Conservation (phyloP, 192 early-diverging fungal species). For the Coemansia umbellata region DNA sequence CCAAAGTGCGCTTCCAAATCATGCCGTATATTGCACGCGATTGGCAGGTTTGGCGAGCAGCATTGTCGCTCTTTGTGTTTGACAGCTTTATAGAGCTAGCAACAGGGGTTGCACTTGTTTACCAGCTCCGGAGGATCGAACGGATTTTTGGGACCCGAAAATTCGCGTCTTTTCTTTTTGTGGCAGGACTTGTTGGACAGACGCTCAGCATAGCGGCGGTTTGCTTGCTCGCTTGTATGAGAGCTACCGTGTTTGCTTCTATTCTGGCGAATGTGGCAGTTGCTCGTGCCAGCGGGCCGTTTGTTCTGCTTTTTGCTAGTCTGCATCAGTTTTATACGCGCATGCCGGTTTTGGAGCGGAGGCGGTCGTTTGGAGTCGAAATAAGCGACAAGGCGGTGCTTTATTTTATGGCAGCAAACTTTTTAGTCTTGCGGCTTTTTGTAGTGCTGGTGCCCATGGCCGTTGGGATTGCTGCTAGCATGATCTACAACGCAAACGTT, state of each 20-base stretch:
- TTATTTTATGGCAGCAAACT: not conserved
- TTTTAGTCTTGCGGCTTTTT: not conserved
- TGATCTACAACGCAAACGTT: constrained; percentile 13
- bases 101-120: not conserved
- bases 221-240: not conserved
- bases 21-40: not conserved
- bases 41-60: constrained; percentile 9
- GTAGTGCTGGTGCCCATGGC: not conserved
- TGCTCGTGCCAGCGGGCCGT: constrained; percentile 4
- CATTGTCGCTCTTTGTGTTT: constrained; percentile 4
- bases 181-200: constrained; percentile 7
- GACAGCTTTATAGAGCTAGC: not conserved
- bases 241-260: not conserved
- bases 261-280: not conserved
- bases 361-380: not conserved
- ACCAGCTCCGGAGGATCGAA: constrained; percentile 20
- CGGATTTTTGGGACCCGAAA: constrained; percentile 17
- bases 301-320: constrained; percentile 6
- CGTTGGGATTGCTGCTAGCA: constrained; percentile 10
- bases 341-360: not conserved
- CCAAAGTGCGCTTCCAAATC: constrained; percentile 4
- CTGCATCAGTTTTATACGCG: constrained; percentile 15
- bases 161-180: constrained; percentile 21
- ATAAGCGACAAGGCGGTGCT: constrained; percentile 11
- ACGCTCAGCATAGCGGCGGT: not conserved